Percentiles rank a stretch among this genome's conserved stretches.
Evolutionary conservation across 352 stramenopile species (phyloP).

Genomic region (Phytophthora nicotianae): DNA sequence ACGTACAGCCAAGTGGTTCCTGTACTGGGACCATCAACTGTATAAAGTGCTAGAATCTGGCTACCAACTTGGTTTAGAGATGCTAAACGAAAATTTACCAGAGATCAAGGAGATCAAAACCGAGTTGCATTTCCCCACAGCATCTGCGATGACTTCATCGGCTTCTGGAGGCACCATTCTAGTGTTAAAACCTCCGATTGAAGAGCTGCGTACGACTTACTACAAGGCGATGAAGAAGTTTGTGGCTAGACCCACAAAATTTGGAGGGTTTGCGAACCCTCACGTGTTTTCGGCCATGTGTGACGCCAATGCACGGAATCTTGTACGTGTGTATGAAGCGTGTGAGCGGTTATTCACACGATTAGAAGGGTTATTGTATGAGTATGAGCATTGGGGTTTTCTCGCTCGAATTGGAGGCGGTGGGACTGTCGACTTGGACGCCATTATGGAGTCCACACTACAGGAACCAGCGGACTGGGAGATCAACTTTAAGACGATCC

Average conservation of each 20-base stretch:
- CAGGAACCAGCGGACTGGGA: conserved; percentile 84
- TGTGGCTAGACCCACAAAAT: conserved; percentile 89
- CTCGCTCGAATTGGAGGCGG: conserved; percentile 50
- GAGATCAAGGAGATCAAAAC: conserved; percentile 90
- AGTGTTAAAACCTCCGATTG: conserved; percentile 90
- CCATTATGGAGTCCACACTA: conserved; percentile 79
- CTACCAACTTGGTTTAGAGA: conserved; percentile 94
- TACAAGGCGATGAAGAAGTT: conserved; percentile 97
- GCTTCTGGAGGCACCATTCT: conserved; percentile 42
- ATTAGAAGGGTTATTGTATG: conserved; percentile 68
- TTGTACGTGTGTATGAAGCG: conserved; percentile 91
- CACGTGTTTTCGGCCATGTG: conserved; percentile 91
- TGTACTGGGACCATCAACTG: conserved; percentile 95
- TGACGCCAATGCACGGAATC: conserved; percentile 81
- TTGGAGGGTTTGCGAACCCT: conserved; percentile 88
- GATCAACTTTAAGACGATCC: conserved; percentile 91
- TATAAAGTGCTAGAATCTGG: conserved; percentile 95
- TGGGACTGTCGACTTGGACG: conserved; percentile 69
- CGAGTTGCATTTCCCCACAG: conserved; percentile 68
- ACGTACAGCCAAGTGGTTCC: conserved; percentile 90
- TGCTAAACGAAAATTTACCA: conserved; percentile 92
- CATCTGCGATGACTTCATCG: conserved; percentile 11
- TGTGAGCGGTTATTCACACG: conserved; percentile 91
- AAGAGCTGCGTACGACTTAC: conserved; percentile 94
- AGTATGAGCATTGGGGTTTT: conserved; percentile 88